A percentile compares a stretch with the other conserved stretches of the same genome.
Evolutionary conservation across 495 filamentous ascomycete species (phyloP).

Genomic region (Aspergillus nanangensis): DNA sequence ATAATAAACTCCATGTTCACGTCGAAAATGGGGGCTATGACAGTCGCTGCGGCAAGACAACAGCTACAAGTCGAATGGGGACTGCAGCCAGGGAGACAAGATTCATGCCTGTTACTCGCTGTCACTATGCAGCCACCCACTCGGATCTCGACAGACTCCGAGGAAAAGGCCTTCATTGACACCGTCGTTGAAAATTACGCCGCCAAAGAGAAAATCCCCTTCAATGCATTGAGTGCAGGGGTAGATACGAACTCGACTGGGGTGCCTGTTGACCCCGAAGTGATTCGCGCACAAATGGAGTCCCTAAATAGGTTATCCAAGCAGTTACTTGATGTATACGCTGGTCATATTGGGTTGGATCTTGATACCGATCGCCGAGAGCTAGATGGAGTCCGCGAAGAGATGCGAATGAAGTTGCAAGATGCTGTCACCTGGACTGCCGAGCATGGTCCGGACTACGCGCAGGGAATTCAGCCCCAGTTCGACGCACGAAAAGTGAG

Average conservation of each 20-base stretch:
- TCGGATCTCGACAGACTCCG: conserved; percentile 80
- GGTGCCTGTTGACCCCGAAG: conserved; percentile 99
- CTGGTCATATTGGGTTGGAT: conserved; percentile 95
- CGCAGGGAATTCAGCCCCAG: conserved; percentile 84
- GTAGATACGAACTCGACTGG: conserved; percentile 65
- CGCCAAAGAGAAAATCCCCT: conserved; percentile 71
- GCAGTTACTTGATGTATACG: conserved; percentile 91
- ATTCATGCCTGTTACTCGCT: conserved; percentile 84
- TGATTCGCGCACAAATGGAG: conserved; percentile 93
- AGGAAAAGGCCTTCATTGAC: conserved; percentile 89
- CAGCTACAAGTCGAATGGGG: conserved; percentile 94
- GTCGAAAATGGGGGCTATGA: conserved; percentile 99
- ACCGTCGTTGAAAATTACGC: conserved; percentile 88
- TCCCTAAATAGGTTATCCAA: conserved; percentile 93
- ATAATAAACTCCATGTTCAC: conserved; percentile 91
- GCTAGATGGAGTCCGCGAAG: too few relatives aligned
- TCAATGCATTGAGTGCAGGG: conserved; percentile 71
- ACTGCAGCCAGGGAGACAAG: conserved; percentile 80
- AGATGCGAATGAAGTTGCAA: conserved; percentile 77
- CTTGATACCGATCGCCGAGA: conserved; percentile 86
- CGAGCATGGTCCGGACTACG: conserved; percentile 96
- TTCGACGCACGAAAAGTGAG: conserved; percentile 95
- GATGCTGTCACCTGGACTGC: conserved; percentile 90
- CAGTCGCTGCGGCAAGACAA: conserved; percentile 90
- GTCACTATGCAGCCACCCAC: conserved; percentile 89